A percentile compares a stretch with the other conserved stretches of the same genome.
phyloP scores from a whole-genome alignment of 2,329 filamentous ascomycete genomes.

The Botrytis byssoidea region DNA sequence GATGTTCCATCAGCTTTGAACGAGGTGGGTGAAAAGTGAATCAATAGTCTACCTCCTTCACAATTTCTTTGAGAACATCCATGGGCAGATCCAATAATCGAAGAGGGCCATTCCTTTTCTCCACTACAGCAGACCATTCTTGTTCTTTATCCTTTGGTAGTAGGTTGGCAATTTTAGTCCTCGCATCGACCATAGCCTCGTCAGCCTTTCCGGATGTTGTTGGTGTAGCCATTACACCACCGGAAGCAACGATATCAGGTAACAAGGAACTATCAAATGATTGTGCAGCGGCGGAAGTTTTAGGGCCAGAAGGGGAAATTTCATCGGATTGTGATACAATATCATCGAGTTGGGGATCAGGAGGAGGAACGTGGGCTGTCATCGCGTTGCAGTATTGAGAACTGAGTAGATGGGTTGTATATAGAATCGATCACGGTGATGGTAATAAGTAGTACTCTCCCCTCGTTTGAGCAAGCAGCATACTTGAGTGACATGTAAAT shows the following conservation, averaged over 20 bases:
- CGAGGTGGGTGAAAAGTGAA: neutral
- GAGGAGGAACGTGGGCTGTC: conserved; percentile 32
- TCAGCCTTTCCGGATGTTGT: conserved; percentile 28
- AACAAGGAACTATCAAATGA: conserved; percentile 29
- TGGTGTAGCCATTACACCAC: conserved; percentile 17
- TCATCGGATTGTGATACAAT: conserved; percentile 37
- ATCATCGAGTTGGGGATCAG: conserved; percentile 33
- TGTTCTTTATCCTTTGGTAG: conserved; percentile 58
- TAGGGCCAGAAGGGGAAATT: conserved; percentile 30
- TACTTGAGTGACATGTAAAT: conserved; percentile 22
- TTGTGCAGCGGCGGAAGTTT: conserved; percentile 36
- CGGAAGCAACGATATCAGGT: conserved; percentile 24
- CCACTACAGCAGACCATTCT: conserved; percentile 64
- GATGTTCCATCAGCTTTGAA: conserved; percentile 16
- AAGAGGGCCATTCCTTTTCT: conserved; percentile 55
- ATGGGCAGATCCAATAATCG: conserved; percentile 72
- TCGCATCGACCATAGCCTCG: conserved; percentile 32
- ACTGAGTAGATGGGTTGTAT: neutral
- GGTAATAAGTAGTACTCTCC: conserved; percentile 27
- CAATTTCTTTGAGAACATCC: conserved; percentile 74
- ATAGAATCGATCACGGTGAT: conserved; percentile 20
- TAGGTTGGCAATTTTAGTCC: conserved; percentile 42
- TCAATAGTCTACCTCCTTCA: conserved; percentile 63
- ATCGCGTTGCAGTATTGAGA: conserved; percentile 24
- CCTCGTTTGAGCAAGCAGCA: conserved; percentile 24